A percentile compares a stretch with the other conserved stretches of the same genome.
These are phyloP conservation scores for Beauveria brongniartii DNA, from an alignment of 2,329 filamentous ascomycete genomes.

Conservation along the genomic window DNA sequence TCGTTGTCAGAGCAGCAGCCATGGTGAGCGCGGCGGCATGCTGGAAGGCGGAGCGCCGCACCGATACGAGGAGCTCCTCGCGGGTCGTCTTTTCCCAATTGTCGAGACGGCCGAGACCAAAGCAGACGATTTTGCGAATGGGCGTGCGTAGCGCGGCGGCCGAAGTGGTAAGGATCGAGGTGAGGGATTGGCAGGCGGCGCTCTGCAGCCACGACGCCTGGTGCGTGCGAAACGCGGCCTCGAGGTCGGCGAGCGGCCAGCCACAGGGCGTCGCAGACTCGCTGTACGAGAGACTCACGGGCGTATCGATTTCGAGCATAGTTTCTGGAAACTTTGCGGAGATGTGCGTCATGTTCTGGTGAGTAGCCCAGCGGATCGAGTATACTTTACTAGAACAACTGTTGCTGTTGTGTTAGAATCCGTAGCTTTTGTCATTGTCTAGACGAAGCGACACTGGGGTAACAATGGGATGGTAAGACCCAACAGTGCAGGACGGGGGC, in stretches of 20 bases:
- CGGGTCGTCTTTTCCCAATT: background rate
- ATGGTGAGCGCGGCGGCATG: constrained; percentile 19
- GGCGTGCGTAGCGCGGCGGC: background rate
- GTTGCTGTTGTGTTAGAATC: background rate
- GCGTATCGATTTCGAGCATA: background rate
- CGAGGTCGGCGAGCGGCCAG: background rate
- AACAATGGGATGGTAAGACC: too few relatives aligned
- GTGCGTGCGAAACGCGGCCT: background rate
- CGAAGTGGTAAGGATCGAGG: background rate
- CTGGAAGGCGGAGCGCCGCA: background rate
- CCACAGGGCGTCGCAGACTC: background rate
- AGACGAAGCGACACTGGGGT: too few relatives aligned
- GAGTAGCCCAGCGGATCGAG: background rate
- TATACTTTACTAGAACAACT: background rate
- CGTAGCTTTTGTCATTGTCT: background rate
- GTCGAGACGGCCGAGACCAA: constrained; percentile 6
- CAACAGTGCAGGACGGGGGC: too few relatives aligned
- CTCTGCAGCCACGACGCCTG: background rate
- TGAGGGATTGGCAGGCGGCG: background rate
- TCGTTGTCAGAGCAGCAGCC: background rate
- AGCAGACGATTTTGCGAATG: constrained; percentile 3
- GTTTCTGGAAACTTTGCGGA: background rate
- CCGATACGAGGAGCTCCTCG: background rate
- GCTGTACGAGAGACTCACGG: background rate
- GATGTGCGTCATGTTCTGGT: background rate